phyloP scores from a whole-genome alignment of 768 basidiomycete genomes.

The Amanita thiersii region DNA sequence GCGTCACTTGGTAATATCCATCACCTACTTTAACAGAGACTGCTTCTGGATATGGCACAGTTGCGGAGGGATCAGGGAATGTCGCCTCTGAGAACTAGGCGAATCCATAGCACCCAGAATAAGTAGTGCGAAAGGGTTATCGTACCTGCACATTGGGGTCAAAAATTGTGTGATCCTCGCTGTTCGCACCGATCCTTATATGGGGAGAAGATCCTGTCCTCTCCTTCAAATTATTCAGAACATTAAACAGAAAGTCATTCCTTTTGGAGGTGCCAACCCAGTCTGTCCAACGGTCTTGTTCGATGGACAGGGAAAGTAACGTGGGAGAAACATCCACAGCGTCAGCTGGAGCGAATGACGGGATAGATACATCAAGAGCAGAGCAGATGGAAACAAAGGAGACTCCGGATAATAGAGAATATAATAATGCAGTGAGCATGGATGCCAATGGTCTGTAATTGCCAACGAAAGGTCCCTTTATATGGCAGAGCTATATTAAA shows the following conservation, averaged over 20 bases:
- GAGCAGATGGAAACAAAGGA: neutral
- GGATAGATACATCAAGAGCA: slow-evolving; percentile 28
- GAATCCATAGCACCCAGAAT: slow-evolving; percentile 1
- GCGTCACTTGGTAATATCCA: slow-evolving; percentile 43
- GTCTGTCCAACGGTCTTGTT: slow-evolving; percentile 64
- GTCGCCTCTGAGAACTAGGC: slow-evolving; percentile 34
- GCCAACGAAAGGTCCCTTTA: too few relatives aligned
- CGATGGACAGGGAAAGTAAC: slow-evolving; percentile 58
- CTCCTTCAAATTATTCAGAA: slow-evolving; percentile 44
- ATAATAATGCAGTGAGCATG: too few relatives aligned
- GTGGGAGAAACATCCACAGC: slow-evolving; percentile 33
- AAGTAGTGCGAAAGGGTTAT: slow-evolving; percentile 1
- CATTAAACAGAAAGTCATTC: slow-evolving; percentile 56
- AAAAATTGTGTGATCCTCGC: slow-evolving; percentile 52
- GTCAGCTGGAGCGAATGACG: slow-evolving; percentile 24
- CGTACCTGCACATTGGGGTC: slow-evolving; percentile 36
- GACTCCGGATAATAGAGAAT: neutral
- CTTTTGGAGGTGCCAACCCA: slow-evolving; percentile 47
- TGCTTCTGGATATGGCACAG: slow-evolving; percentile 62
- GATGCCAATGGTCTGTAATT: too few relatives aligned
- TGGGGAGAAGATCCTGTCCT: slow-evolving; percentile 46
- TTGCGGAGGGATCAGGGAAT: slow-evolving; percentile 40
- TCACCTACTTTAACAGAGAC: slow-evolving; percentile 50
- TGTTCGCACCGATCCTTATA: slow-evolving; percentile 54
- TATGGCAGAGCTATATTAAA: too few relatives aligned